Evolutionary conservation across 2,329 filamentous ascomycete species (phyloP), one percentile per base, ranked within the genome.

Genomic region (Talaromyces sp.): DNA sequence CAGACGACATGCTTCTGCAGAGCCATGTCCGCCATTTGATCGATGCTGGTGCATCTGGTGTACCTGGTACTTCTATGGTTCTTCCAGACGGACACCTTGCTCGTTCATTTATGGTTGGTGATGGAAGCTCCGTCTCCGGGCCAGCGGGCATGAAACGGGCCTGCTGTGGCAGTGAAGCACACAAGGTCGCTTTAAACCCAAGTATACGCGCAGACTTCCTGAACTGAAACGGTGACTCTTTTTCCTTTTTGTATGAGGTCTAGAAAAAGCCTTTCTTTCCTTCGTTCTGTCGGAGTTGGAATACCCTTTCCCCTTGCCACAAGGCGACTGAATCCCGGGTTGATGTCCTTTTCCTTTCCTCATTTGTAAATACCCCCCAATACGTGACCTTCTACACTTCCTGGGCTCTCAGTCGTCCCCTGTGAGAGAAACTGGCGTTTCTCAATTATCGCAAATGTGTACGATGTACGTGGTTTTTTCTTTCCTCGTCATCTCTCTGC

Each of bases 81-180:
- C 54, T 72, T 5, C 64, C 68, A 11, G 71, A 75, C 55, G 65
- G 61, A 14, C 58, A 64, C 11, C 35, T 68, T 52, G 65, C 69
- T 8, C 63, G 65, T 43, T 68, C 70, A 17, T 71, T 73, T 32
- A 57, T 72, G 54, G 52, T 68, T 11, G 52, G 65, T 8, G 60
- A 67, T 44, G 54, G 30, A 44, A 51, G 33, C 32, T 60, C 65
- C n/a, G 58, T 74, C 16, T 68, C 71, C 36, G 66, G 66, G n/a
- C 66, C 67, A 3, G 67, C 64, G 9, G 70, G 71, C 41, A 70
- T 72, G 66, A 75, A 75, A 57, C 71, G 73, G 42, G 70, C 72
- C 30, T 75, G 73, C 62, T 74, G 73, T 49, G 72, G 70, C 33
- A 71, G 66, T 42, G 71, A 75, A 61, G 68, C 69, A 35, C 60